Percentiles rank a stretch among this genome's conserved stretches.
Evolutionary conservation across 768 basidiomycete species (phyloP).

Genomic region (Russula ochroleuca): DNA sequence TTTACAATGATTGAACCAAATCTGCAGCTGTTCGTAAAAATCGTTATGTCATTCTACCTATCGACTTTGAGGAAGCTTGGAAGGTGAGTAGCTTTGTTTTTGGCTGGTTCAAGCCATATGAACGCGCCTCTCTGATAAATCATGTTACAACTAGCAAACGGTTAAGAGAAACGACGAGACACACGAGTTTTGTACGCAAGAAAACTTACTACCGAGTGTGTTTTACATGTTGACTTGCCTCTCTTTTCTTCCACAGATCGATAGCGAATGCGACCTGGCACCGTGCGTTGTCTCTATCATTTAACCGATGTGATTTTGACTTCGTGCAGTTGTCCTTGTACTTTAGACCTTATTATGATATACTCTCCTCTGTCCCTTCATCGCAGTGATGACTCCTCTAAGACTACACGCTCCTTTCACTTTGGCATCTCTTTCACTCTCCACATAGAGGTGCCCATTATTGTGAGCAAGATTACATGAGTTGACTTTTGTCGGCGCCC

Average conservation of each 20-base stretch:
- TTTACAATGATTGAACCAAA: not conserved
- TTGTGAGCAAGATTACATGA: slow-evolving; percentile 62
- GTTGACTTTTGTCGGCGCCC: slow-evolving; percentile 15
- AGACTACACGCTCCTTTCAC: slow-evolving; percentile 62
- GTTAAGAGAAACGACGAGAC: slow-evolving; percentile 97
- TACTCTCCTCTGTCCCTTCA: slow-evolving; percentile 14
- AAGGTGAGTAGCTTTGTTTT: slow-evolving; percentile 74
- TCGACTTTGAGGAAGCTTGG: slow-evolving; percentile 99
- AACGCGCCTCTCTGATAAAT: slow-evolving; percentile 29
- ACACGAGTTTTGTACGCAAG: slow-evolving; percentile 81
- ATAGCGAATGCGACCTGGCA: slow-evolving; percentile 37
- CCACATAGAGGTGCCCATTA: slow-evolving; percentile 79
- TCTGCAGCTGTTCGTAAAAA: slow-evolving; percentile 92
- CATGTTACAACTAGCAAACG: slow-evolving; percentile 61
- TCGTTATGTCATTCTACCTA: slow-evolving; percentile 92
- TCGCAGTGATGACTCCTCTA: not conserved
- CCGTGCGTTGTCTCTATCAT: slow-evolving; percentile 27
- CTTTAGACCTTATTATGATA: slow-evolving; percentile 36
- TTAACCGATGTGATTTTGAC: slow-evolving; percentile 25
- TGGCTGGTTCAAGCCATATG: slow-evolving; percentile 39
- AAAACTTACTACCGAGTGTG: not conserved
- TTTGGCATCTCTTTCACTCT: slow-evolving; percentile 69
- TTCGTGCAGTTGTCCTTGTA: slow-evolving; percentile 35
- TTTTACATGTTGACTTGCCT: slow-evolving; percentile 21
- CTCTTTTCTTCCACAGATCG: slow-evolving; percentile 23